Evolutionary conservation across 768 basidiomycete species (phyloP).

Genomic region (Trametes sanguinea): DNA sequence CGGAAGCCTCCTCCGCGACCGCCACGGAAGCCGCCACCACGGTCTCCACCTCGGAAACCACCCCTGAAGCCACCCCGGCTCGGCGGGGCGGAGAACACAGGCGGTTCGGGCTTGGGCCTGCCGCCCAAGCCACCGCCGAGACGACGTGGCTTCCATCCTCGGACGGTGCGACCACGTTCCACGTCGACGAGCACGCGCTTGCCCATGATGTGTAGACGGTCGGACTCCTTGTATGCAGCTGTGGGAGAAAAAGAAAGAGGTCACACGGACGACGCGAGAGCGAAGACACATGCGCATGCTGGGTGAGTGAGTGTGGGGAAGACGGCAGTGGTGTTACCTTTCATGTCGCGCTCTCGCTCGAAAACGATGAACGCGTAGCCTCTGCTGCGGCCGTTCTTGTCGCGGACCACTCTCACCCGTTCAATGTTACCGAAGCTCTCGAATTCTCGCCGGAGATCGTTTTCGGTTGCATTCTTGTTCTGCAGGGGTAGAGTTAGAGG

Average conservation of each 20-base stretch:
- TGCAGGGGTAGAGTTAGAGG: conserved; percentile 36
- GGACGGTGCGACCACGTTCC: conserved; percentile 95
- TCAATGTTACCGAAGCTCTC: conserved; percentile 95
- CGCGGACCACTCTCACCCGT: conserved; percentile 88
- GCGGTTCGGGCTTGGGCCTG: conserved; percentile 75
- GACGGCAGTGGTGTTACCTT: conserved; percentile 57
- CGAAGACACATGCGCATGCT: conserved; percentile 23
- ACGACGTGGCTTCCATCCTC: conserved; percentile 97
- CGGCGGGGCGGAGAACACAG: conserved; percentile 30
- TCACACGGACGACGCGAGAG: conserved; percentile 20
- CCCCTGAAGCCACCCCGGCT: conserved; percentile 35
- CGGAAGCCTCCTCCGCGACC: conserved; percentile 37
- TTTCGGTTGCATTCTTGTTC: conserved; percentile 92
- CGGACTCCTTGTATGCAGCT: conserved; percentile 99
- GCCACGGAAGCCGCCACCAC: conserved; percentile 36
- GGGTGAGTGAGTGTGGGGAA: conserved; percentile 25
- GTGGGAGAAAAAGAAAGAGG: conserved; percentile 23
- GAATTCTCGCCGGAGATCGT: conserved; percentile 91
- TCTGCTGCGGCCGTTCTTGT: conserved; percentile 83
- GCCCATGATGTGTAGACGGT: conserved; percentile 93
- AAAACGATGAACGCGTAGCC: conserved; percentile 98
- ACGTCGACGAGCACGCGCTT: conserved; percentile 97
- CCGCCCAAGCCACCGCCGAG: conserved; percentile 99
- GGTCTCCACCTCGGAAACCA: conserved; percentile 35
- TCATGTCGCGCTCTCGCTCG: conserved; percentile 99